Conservation (phyloP, 306 rosid species). For the Citrullus mucosospermus region DNA sequence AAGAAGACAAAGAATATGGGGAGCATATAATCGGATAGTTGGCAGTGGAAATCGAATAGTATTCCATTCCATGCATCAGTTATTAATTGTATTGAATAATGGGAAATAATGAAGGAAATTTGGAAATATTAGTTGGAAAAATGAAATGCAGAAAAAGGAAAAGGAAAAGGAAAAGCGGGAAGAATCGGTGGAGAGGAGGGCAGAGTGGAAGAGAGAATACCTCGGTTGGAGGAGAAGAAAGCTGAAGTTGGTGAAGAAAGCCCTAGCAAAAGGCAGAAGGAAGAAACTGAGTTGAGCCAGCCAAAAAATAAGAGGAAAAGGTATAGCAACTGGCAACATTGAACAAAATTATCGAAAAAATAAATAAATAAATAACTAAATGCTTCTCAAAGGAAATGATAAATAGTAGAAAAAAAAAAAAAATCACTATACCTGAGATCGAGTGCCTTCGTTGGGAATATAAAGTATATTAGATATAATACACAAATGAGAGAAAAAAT, state of each 20-base stretch:
- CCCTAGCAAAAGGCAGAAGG: background rate
- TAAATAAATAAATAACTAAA: too few relatives aligned
- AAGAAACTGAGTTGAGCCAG: background rate
- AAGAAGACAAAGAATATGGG: background rate
- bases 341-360: too few relatives aligned
- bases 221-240: background rate
- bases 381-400: too few relatives aligned
- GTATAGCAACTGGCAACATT: too few relatives aligned
- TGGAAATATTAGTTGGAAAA: background rate
- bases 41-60: too few relatives aligned
- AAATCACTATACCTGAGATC: too few relatives aligned
- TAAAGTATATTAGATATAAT: too few relatives aligned
- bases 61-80: background rate
- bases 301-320: too few relatives aligned
- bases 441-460: too few relatives aligned
- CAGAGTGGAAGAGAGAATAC: background rate
- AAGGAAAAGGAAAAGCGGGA: background rate
- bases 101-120: background rate
- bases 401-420: too few relatives aligned
- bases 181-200: background rate
- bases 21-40: background rate
- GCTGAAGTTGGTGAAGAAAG: background rate
- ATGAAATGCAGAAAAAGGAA: background rate
- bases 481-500: too few relatives aligned
- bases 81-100: too few relatives aligned